phyloP scores from a whole-genome alignment of 2,329 filamentous ascomycete species.

The Pestalotiopsis sp. region DNA sequence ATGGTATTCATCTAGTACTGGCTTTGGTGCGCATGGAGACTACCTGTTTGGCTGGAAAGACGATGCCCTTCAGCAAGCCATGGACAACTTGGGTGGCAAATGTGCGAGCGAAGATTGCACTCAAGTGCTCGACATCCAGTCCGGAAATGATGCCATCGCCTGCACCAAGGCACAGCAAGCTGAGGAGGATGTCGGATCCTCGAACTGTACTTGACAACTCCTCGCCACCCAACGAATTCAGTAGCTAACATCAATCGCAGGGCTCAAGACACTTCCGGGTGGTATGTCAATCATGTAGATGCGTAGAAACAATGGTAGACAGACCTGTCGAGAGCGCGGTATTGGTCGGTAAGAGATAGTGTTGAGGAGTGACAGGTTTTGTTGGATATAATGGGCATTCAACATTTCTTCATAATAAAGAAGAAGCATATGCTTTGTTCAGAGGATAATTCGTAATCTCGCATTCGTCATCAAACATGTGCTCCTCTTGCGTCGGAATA shows the following conservation, averaged over 20 bases:
- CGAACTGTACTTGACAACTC: background rate
- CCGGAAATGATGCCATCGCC: background rate
- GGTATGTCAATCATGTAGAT: background rate
- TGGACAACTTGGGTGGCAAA: background rate
- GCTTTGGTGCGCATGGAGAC: slow-evolving; percentile 12
- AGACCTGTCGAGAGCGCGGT: no score
- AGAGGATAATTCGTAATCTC: no score
- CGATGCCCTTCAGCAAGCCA: slow-evolving; percentile 12
- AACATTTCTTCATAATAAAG: no score
- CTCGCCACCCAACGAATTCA: background rate
- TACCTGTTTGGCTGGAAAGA: slow-evolving; percentile 17
- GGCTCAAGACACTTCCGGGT: slow-evolving; percentile 7
- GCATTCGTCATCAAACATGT: no score
- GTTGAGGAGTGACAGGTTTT: no score
- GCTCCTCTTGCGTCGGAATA: no score
- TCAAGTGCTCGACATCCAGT: background rate
- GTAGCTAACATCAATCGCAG: background rate
- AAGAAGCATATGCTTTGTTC: no score
- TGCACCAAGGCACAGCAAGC: slow-evolving; percentile 2
- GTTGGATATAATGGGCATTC: no score
- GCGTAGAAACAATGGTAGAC: background rate
- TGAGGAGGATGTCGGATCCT: background rate
- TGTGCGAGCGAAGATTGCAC: slow-evolving; percentile 1
- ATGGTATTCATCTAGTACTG: background rate
- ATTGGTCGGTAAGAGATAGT: no score